phyloP scores from a whole-genome alignment of 2,329 filamentous ascomycete species.

The Dactylellina cionopaga region DNA sequence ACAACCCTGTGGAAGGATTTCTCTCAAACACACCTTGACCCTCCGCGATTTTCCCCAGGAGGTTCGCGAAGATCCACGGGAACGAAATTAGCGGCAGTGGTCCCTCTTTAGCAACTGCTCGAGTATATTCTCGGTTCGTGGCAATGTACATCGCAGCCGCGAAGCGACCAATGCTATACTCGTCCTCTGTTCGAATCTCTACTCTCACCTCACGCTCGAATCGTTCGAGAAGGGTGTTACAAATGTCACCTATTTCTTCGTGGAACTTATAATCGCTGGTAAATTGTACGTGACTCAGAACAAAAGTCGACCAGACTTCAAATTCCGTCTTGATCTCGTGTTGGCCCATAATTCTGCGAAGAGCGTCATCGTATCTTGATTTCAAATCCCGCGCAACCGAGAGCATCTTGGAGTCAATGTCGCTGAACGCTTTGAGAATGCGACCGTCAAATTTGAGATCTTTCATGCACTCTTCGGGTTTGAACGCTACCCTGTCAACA shows the following conservation, averaged over 20 bases:
- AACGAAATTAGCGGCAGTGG: slow-evolving; percentile 89
- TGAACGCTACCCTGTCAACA: slow-evolving; percentile 71
- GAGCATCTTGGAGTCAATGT: slow-evolving; percentile 67
- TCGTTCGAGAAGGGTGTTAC: slow-evolving; percentile 72
- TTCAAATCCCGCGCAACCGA: slow-evolving; percentile 75
- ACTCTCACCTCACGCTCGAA: slow-evolving; percentile 75
- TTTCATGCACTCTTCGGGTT: slow-evolving; percentile 68
- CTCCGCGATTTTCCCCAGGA: slow-evolving; percentile 76
- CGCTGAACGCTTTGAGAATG: slow-evolving; percentile 72
- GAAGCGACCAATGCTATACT: slow-evolving; percentile 73
- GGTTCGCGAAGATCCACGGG: slow-evolving; percentile 85
- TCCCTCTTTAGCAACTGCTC: slow-evolving; percentile 67
- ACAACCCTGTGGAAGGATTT: slow-evolving; percentile 11
- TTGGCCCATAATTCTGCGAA: slow-evolving; percentile 84
- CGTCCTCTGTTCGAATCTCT: slow-evolving; percentile 70
- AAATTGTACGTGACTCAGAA: slow-evolving; percentile 76
- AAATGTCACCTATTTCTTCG: slow-evolving; percentile 79
- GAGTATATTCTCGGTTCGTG: slow-evolving; percentile 75
- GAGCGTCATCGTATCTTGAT: slow-evolving; percentile 76
- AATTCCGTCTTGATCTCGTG: slow-evolving; percentile 87
- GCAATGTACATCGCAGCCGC: slow-evolving; percentile 88
- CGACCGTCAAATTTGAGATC: slow-evolving; percentile 75
- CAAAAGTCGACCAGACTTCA: slow-evolving; percentile 88
- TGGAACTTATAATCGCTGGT: slow-evolving; percentile 84
- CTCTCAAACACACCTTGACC: slow-evolving; percentile 53